Evolutionary conservation across 2,329 filamentous ascomycete genomes (phyloP).

Genomic region (Pseudogymnoascus sp.): DNA sequence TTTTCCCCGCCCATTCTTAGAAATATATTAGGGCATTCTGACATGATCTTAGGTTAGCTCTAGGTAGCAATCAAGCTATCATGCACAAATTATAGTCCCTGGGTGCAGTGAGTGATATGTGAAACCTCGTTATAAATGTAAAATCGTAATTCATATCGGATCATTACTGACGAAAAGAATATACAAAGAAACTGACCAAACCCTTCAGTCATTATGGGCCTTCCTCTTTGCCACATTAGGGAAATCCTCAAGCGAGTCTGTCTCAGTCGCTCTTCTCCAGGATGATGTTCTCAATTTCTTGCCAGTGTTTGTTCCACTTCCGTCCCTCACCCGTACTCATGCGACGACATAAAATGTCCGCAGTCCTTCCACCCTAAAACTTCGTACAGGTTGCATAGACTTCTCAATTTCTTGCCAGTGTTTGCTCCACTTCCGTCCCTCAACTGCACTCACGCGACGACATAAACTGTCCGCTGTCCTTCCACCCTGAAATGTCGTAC

Average conservation of each 20-base stretch:
- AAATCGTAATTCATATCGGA: slow-evolving; percentile 4
- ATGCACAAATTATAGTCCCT: not conserved
- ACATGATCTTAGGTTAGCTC: not conserved
- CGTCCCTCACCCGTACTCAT: not conserved
- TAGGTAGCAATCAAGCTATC: not conserved
- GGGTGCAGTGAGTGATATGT: not conserved
- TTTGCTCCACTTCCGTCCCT: not conserved
- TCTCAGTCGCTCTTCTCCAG: not conserved
- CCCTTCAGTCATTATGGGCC: not conserved
- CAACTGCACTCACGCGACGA: not conserved
- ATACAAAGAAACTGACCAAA: not conserved
- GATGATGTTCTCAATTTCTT: not conserved
- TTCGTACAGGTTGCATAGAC: not conserved
- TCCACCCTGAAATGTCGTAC: not conserved
- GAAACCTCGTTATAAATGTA: not conserved
- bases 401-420: not conserved
- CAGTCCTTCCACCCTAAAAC: not conserved
- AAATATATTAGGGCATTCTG: not conserved
- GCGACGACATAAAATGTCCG: not conserved
- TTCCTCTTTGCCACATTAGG: not conserved
- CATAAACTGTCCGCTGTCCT: not conserved
- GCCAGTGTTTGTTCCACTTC: not conserved
- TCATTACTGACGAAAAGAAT: slow-evolving; percentile 6
- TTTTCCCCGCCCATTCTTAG: not conserved
- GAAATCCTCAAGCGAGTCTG: not conserved